phyloP scores from a whole-genome alignment of 352 stramenopile genomes.

The Phytophthora syringae region DNA sequence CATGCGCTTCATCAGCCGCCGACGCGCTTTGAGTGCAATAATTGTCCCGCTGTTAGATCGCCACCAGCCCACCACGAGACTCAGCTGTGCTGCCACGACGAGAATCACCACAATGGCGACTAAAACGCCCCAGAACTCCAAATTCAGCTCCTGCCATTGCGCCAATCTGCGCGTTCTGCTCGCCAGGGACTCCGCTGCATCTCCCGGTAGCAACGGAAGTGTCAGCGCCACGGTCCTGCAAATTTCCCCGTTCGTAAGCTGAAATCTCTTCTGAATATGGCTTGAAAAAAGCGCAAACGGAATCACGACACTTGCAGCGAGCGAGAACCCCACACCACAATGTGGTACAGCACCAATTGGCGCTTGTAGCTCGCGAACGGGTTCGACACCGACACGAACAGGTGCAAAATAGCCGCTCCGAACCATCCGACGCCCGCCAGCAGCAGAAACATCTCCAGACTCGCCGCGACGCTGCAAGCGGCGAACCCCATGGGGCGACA shows the following conservation, averaged over 20 bases:
- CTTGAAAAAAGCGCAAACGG: conserved; percentile 53
- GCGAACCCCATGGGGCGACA: conserved; percentile 49
- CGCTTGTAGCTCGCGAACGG: conserved; percentile 77
- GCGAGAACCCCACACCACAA: conserved; percentile 58
- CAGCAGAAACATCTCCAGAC: conserved; percentile 69
- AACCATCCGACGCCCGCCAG: conserved; percentile 73
- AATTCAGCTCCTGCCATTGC: conserved; percentile 68
- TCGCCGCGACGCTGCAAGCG: conserved; percentile 43
- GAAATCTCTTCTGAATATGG: conserved; percentile 39
- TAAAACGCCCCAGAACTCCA: conserved; percentile 66
- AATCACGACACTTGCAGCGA: conserved; percentile 47
- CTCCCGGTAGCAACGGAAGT: conserved; percentile 52
- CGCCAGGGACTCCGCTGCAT: conserved; percentile 23
- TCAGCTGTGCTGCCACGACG: conserved; percentile 61
- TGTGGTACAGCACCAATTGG: conserved; percentile 63
- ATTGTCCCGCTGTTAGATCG: conserved; percentile 80
- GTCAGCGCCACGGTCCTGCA: conserved; percentile 56
- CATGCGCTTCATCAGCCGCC: conserved; percentile 81
- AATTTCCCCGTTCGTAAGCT: conserved; percentile 54
- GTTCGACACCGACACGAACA: conserved; percentile 80
- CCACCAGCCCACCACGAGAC: conserved; percentile 77
- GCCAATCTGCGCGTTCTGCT: conserved; percentile 32
- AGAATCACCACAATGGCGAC: conserved; percentile 65
- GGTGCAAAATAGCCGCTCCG: conserved; percentile 67
- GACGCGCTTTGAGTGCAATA: conserved; percentile 69